Evolutionary conservation across 1,139 yeast species (phyloP), one percentile per base, ranked within the genome.

Genomic region (Hyphopichia wangnamkhiaoensis): DNA sequence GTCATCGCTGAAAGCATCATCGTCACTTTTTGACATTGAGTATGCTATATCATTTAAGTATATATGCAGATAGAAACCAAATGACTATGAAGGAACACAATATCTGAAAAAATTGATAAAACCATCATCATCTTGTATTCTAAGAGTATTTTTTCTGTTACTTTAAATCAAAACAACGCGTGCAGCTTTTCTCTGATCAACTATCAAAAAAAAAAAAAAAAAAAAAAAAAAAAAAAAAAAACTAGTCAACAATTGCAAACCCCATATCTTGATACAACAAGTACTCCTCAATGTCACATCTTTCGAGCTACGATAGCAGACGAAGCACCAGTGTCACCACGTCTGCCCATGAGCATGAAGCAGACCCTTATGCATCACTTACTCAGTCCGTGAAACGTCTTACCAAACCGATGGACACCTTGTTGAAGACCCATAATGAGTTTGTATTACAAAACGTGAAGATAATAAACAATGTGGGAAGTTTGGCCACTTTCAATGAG

Each of bases 341-440:
- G n/a, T n/a, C n/a, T n/a, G n/a, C n/a, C n/a, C n/a, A n/a, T 12
- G 12, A 9, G 26, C 12, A 23, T 10, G 25, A 33, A 32, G 39
- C 44, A 12, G 63, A 63, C 40, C 59, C 67, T 9, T 63, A 61
- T 39, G 42, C 44, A 6, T 40, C 53, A 8, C 44, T 63, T 19
- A 46, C 60, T 0, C 47, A 52, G 14, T 50, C 63, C 0, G 31
- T 66, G 5, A 44, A 42, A 30, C 35, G 49, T 19, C 39, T 67
- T 38, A 49, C 45, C 4, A 46, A 42, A 19, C 70, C 72, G 0
- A 34, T 66, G 31, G 43, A 46, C 12, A 45, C 42, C 3, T 44
- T 66, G 12, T 49, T 65, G 33, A 48, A 44, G n/a, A 47, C 50
- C 6, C 72, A 68, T 40, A 57, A 59, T 33, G 55, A 58, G 35